Base-by-base conservation (phyloP, 345 rosid species). In the Anastatica hierochuntica region DNA sequence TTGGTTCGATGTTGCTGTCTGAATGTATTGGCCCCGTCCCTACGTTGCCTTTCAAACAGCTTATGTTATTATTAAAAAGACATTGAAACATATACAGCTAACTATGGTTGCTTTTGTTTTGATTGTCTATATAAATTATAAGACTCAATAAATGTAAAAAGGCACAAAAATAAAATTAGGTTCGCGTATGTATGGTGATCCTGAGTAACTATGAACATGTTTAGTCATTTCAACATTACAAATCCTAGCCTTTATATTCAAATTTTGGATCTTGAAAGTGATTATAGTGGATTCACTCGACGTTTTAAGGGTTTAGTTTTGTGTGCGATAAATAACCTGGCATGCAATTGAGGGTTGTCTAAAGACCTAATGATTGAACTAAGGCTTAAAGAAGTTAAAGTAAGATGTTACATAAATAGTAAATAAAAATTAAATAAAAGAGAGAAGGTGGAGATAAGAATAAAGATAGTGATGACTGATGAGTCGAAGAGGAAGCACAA, bases 1-100 rank as follows among this genome's bases (percentile, higher is more conserved):
- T 53, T 53, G 72, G 72, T 60, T 67, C 35, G 44, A 53, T 41
- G 72, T 67, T 67, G 67, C 72, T 60, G 62, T 67, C 72, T 27
- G 26, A 59, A 60, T 53, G 66, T 60, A 45, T 53, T 53, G 43
- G 53, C 71, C 54, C 38, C 18, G 66, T 59, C 66, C 66, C 72
- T 67, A 60, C 66, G 44, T 67, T 67, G 66, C 57, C 53, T 29
- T 46, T 46, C 7, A 19, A 47, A 53, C 57, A 53, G 65, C 60
- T 24, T 60, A 31, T 53, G 66, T 27, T 33, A 67, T 53, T 50
- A 47, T 53, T 53, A 53, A 53, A 53, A 67, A 43, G 71, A 67
- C 66, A 53, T 3, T 53, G 61, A 53, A 23, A 60, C 72, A 67
- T 60, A 60, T 60, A 51, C 72, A 67, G 72, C 62, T 47, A 67